phyloP scores from a whole-genome alignment of 2,329 filamentous ascomycete genomes.

The Geosmithia flava region DNA sequence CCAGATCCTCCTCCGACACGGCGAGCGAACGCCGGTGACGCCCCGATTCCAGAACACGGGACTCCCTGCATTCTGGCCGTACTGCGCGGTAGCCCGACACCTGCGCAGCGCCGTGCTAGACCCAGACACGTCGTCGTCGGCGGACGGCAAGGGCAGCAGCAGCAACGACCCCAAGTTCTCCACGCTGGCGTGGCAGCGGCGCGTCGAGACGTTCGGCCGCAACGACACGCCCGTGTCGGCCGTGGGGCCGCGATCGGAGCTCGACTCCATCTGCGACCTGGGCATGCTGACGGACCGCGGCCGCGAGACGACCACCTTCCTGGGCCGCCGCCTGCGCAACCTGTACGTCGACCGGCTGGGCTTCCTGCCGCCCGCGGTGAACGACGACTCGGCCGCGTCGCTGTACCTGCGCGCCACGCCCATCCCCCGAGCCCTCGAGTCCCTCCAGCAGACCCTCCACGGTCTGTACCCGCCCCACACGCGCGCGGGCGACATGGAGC shows the following conservation, averaged over 20 bases:
- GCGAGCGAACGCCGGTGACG: slow-evolving; percentile 72
- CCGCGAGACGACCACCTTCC: slow-evolving; percentile 55
- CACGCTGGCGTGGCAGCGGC: slow-evolving; percentile 50
- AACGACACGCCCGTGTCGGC: slow-evolving; percentile 61
- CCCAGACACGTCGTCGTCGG: slow-evolving; percentile 12
- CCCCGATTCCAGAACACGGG: slow-evolving; percentile 76
- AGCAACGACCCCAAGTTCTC: slow-evolving; percentile 23
- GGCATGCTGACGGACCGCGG: slow-evolving; percentile 68
- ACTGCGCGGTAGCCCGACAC: slow-evolving; percentile 67
- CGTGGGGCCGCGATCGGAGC: slow-evolving; percentile 51
- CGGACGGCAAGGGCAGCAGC: slow-evolving; percentile 1
- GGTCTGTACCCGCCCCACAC: slow-evolving; percentile 56
- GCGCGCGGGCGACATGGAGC: slow-evolving; percentile 34
- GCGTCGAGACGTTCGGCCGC: slow-evolving; percentile 69
- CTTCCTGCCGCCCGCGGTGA: slow-evolving; percentile 52
- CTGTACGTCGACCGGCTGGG: slow-evolving; percentile 65
- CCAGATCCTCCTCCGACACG: slow-evolving; percentile 73
- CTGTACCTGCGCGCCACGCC: slow-evolving; percentile 66
- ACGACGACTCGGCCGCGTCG: slow-evolving; percentile 35
- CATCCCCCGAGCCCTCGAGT: slow-evolving; percentile 64
- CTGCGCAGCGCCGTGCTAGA: slow-evolving; percentile 44
- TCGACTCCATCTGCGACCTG: slow-evolving; percentile 72
- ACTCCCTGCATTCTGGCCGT: slow-evolving; percentile 69
- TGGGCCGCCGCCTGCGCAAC: slow-evolving; percentile 54
- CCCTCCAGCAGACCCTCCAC: slow-evolving; percentile 61